A percentile compares a stretch with the other conserved stretches of the same genome.
phyloP scores from a whole-genome alignment of 768 basidiomycete genomes.

The Glaciozyma antarctica region DNA sequence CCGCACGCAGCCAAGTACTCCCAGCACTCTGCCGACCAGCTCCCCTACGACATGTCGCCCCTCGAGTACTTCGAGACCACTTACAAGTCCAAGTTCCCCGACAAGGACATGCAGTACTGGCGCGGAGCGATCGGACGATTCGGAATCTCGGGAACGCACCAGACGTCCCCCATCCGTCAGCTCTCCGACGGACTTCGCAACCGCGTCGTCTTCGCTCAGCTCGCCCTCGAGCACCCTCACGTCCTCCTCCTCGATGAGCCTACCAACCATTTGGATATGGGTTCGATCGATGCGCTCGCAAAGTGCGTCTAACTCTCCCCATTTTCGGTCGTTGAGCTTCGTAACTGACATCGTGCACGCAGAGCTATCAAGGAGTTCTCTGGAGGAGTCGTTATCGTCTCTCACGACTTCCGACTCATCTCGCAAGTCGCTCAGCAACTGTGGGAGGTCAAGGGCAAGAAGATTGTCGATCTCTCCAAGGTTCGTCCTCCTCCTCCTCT shows the following conservation, averaged over 20 bases:
- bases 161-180: slow-evolving; percentile 85
- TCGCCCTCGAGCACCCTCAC: slow-evolving; percentile 98
- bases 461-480: slow-evolving; percentile 84
- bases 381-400: slow-evolving; percentile 98
- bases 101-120: slow-evolving; percentile 92
- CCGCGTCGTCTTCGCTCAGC: slow-evolving; percentile 87
- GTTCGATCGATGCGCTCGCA: slow-evolving; percentile 92
- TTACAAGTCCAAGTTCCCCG: slow-evolving; percentile 76
- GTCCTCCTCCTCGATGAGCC: slow-evolving; percentile 60
- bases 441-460: slow-evolving; percentile 94
- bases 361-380: slow-evolving; percentile 93
- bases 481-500: neutral
- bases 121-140: slow-evolving; percentile 88
- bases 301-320: slow-evolving; percentile 9
- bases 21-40: slow-evolving; percentile 96
- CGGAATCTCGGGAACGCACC: slow-evolving; percentile 87
- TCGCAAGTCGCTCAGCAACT: slow-evolving; percentile 96
- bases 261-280: slow-evolving; percentile 97
- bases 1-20: slow-evolving; percentile 62
- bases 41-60: slow-evolving; percentile 82
- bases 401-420: slow-evolving; percentile 98
- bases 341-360: neutral
- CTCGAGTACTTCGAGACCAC: slow-evolving; percentile 84
- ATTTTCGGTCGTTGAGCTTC: neutral
- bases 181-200: slow-evolving; percentile 93